Percentiles rank a stretch among this genome's conserved stretches.
These are phyloP conservation scores for Spergularia bocconei DNA, from an alignment of 148 eudicot genomes.

Conservation along the genomic window DNA sequence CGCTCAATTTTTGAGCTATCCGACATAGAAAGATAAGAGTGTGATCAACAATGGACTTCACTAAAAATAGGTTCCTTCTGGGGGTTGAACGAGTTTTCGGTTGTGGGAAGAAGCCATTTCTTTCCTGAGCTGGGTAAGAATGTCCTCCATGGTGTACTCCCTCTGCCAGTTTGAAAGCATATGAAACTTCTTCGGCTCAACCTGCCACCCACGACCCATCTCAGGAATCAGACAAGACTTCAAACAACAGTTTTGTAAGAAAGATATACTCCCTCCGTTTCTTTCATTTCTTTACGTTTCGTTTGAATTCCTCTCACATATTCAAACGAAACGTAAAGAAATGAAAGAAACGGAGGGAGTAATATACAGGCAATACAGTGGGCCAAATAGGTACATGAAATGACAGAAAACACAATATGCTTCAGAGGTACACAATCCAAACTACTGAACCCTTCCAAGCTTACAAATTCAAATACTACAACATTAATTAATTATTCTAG, in stretches of 20 bases:
- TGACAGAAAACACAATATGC: not conserved
- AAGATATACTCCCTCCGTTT: too few relatives aligned
- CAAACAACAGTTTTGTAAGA: not conserved
- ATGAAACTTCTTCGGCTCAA: constrained; percentile 56
- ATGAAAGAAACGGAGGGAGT: too few relatives aligned
- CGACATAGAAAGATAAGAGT: constrained; percentile 11
- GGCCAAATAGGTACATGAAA: not conserved
- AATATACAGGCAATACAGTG: not conserved
- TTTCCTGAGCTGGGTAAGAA: constrained; percentile 58
- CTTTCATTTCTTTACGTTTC: too few relatives aligned
- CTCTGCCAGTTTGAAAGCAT: constrained; percentile 59
- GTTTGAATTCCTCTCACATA: too few relatives aligned
- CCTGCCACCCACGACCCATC: constrained; percentile 29
- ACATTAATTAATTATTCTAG: not conserved
- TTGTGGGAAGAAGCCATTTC: constrained; percentile 54
- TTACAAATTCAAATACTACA: not conserved
- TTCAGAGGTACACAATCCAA: not conserved
- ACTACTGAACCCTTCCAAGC: not conserved
- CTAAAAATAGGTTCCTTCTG: constrained; percentile 57
- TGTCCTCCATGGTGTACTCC: constrained; percentile 54
- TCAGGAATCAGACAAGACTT: not conserved
- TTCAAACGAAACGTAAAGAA: too few relatives aligned
- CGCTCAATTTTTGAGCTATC: constrained; percentile 13
- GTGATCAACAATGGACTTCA: not conserved
- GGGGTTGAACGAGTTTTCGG: constrained; percentile 62